These are phyloP conservation scores for Elsinoe necatrix DNA, from an alignment of 2,329 filamentous ascomycete genomes.

Conservation along the genomic window DNA sequence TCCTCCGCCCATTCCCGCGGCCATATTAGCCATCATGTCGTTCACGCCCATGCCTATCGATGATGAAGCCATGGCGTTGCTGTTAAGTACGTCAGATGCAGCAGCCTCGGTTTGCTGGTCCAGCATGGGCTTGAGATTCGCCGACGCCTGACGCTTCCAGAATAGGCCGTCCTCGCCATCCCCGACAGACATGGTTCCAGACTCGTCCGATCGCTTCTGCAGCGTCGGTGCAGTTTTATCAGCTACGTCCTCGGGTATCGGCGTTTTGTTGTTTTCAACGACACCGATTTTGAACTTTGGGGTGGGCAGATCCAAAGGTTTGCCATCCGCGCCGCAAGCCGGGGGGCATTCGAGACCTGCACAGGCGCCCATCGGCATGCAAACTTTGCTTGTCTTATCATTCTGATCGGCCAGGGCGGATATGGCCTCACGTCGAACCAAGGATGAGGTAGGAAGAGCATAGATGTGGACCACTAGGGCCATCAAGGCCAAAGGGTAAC, in stretches of 20 bases:
- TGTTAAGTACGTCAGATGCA: background rate
- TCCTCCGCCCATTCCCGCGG: background rate
- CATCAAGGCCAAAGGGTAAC: background rate
- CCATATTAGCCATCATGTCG: background rate
- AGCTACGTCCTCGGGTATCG: background rate
- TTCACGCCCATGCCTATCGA: background rate
- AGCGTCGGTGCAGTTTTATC: background rate
- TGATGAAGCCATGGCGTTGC: background rate
- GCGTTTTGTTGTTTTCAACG: too few species aligned
- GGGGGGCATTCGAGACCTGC: background rate
- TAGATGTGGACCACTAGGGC: slow-evolving; percentile 12
- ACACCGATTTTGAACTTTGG: too few species aligned
- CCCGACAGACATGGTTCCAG: background rate
- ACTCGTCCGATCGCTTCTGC: background rate
- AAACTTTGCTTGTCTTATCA: too few species aligned
- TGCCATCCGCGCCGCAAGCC: too few species aligned
- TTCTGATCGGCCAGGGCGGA: background rate
- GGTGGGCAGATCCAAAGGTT: too few species aligned
- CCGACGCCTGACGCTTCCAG: background rate
- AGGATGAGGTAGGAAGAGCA: background rate
- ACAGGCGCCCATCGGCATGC: background rate
- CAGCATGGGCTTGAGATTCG: background rate
- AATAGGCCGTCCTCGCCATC: background rate
- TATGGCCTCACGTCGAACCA: background rate
- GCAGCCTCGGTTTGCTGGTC: too few species aligned